Conservation (phyloP, 2,329 filamentous ascomycete genomes). For the Ascochyta fabae region DNA sequence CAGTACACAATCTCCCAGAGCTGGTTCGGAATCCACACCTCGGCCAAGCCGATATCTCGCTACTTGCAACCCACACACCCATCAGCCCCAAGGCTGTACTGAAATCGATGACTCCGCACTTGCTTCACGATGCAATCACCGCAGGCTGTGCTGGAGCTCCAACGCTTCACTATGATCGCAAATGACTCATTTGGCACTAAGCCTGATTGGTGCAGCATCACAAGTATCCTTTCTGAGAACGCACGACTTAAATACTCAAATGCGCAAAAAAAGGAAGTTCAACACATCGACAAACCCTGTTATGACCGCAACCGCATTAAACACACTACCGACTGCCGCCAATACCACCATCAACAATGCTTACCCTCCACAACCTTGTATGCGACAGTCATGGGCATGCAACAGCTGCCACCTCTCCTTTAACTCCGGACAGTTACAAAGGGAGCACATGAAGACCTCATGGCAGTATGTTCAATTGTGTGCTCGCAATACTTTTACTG, state of each 20-base stretch:
- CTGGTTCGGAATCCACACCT: no score
- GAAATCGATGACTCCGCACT: neutral
- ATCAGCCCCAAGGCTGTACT: neutral
- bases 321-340: no score
- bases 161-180: neutral
- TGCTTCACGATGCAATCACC: neutral
- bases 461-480: conserved; percentile 6
- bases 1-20: neutral
- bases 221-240: no score
- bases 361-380: no score
- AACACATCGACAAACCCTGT: no score
- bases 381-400: neutral
- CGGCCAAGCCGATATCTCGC: neutral
- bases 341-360: no score
- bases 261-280: no score
- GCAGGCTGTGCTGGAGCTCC: neutral
- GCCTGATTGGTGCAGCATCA: neutral
- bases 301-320: no score
- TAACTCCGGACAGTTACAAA: neutral
- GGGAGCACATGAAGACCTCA: conserved; percentile 4
- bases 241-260: no score
- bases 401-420: neutral
- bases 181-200: neutral
- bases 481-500: neutral
- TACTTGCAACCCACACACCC: neutral